Evolutionary conservation across 78 protist species (phyloP).

Genomic region (Dictyostelium intermedium): DNA sequence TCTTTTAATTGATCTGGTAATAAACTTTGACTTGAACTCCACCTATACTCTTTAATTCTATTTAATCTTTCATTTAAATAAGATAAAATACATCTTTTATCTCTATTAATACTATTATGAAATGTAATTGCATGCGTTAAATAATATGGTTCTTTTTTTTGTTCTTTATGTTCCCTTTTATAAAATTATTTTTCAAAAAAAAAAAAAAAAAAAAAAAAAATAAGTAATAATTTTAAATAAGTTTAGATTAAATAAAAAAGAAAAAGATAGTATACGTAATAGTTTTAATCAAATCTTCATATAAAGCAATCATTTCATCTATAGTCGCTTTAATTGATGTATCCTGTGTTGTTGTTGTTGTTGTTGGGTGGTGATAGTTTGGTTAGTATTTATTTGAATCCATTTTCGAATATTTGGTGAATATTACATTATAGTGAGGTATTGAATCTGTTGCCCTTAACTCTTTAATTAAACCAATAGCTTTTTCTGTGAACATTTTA

Average conservation of each 20-base stretch:
- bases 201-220: not conserved
- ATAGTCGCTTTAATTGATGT: constrained; percentile 10
- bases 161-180: constrained; percentile 30
- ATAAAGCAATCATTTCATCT: constrained; percentile 45
- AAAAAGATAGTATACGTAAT: not conserved
- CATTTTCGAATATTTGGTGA: not conserved
- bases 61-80: constrained; percentile 73
- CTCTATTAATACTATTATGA: not conserved
- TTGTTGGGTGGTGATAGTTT: not conserved
- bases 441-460: constrained; percentile 23
- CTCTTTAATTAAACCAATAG: constrained; percentile 44
- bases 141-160: constrained; percentile 4
- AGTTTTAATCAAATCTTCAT: constrained; percentile 2
- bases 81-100: constrained; percentile 60
- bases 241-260: too few relatives aligned
- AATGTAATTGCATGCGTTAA: constrained; percentile 17
- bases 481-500: constrained; percentile 58
- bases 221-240: not conserved
- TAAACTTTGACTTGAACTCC: constrained; percentile 57
- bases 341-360: not conserved
- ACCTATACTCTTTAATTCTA: constrained; percentile 68
- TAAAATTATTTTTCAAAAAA: not conserved
- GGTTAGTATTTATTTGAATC: not conserved
- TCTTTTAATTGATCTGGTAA: constrained; percentile 24
- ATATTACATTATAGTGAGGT: constrained; percentile 47